Percentiles rank a stretch among this genome's conserved stretches.
Evolutionary conservation across 352 stramenopile genomes (phyloP).

Genomic region (Saprolegnia diclina): DNA sequence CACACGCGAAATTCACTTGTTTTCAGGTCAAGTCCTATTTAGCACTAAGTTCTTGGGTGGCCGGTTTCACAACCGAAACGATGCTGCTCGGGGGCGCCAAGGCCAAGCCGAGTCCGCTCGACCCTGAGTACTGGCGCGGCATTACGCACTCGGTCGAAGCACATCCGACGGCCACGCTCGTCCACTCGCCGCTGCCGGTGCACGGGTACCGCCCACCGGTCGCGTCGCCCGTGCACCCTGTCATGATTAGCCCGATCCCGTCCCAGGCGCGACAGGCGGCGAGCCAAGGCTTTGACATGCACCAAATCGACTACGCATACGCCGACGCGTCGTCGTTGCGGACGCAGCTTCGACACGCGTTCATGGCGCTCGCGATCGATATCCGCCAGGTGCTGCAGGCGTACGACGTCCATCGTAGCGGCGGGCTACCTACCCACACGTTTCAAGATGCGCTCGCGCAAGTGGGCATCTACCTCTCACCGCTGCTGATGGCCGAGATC

Average conservation of each 20-base stretch:
- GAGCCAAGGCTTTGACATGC: conserved; percentile 22
- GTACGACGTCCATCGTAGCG: conserved; percentile 39
- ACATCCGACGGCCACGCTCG: neutral
- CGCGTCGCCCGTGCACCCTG: conserved; percentile 5
- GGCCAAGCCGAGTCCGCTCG: conserved; percentile 45
- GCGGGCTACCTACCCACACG: conserved; percentile 35
- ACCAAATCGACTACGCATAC: conserved; percentile 9
- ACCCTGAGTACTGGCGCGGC: conserved; percentile 67
- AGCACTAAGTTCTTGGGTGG: too few species aligned
- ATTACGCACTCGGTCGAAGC: conserved; percentile 55
- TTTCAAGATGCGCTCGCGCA: conserved; percentile 46
- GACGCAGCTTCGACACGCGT: conserved; percentile 22
- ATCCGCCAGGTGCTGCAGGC: conserved; percentile 45
- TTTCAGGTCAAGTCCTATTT: too few species aligned
- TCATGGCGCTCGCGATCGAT: conserved; percentile 31
- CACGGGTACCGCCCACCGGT: neutral
- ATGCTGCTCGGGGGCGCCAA: neutral
- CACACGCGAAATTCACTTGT: too few species aligned
- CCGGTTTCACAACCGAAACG: neutral
- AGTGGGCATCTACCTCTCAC: conserved; percentile 41
- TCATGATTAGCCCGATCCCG: conserved; percentile 16
- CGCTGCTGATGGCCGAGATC: conserved; percentile 35
- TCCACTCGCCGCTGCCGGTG: neutral
- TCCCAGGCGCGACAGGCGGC: conserved; percentile 16
- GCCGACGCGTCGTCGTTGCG: neutral